Evolutionary conservation across 2,329 filamentous ascomycete species (phyloP).

Genomic region (Alternaria conjuncta): DNA sequence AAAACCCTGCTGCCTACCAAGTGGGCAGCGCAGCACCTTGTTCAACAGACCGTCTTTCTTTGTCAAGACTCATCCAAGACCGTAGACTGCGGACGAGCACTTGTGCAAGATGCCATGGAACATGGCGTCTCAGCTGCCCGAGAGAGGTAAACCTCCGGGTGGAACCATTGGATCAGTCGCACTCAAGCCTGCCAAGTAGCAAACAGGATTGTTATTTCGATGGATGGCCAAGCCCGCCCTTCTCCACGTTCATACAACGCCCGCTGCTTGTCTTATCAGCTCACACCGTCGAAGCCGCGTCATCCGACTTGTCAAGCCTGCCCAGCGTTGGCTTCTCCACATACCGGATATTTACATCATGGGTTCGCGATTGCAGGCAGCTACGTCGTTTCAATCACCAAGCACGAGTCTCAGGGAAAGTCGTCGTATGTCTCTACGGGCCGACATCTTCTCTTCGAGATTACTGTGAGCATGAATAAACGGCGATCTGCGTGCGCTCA

Average conservation of each 20-base stretch:
- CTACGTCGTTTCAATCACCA: neutral
- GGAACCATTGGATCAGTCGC: conserved; percentile 38
- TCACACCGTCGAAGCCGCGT: conserved; percentile 39
- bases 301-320: conserved; percentile 29
- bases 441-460: neutral
- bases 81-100: conserved; percentile 20
- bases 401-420: neutral
- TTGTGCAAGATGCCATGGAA: conserved; percentile 22
- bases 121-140: conserved; percentile 40
- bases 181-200: conserved; percentile 43
- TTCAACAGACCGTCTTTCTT: conserved; percentile 8
- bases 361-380: neutral
- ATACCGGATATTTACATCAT: conserved; percentile 2
- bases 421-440: neutral
- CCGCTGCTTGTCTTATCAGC: conserved; percentile 26
- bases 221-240: conserved; percentile 32
- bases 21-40: conserved; percentile 1
- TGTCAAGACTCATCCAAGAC: conserved; percentile 26
- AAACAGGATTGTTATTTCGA: conserved; percentile 41
- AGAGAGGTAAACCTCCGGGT: conserved; percentile 43
- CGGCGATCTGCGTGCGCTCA: conserved; percentile 1
- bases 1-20: neutral
- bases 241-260: conserved; percentile 26
- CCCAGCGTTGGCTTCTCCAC: conserved; percentile 19
- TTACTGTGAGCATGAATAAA: neutral